These are phyloP conservation scores for Kluyveromyces sp. DNA, from an alignment of 1,139 yeast species.

Conservation along the genomic window DNA sequence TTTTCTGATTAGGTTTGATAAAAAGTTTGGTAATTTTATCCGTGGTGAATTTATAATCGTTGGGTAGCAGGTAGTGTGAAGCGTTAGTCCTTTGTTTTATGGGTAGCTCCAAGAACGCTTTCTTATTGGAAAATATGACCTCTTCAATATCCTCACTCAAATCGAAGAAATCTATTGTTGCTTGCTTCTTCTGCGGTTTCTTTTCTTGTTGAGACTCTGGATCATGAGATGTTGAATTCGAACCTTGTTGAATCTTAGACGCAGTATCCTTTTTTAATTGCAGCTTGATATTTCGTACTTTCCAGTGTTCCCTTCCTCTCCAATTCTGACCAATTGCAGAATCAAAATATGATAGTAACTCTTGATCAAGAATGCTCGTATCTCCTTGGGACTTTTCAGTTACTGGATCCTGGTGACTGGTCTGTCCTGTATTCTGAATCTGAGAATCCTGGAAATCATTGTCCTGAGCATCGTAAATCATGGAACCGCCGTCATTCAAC, in stretches of 20 bases:
- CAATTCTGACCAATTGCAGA: slow-evolving; percentile 61
- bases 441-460: slow-evolving; percentile 3
- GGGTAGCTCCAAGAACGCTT: slow-evolving; percentile 39
- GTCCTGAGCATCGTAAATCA: slow-evolving; percentile 5
- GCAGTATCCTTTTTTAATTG: slow-evolving; percentile 15
- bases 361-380: slow-evolving; percentile 47
- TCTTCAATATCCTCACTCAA: slow-evolving; percentile 32
- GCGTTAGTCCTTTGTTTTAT: slow-evolving; percentile 38
- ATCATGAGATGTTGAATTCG: slow-evolving; percentile 32
- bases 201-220: slow-evolving; percentile 30
- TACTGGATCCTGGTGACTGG: slow-evolving; percentile 8
- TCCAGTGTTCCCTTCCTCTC: slow-evolving; percentile 96
- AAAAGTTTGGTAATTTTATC: slow-evolving; percentile 61
- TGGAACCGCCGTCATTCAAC: background rate
- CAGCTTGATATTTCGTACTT: slow-evolving; percentile 54
- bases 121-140: slow-evolving; percentile 43
- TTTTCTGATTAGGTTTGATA: slow-evolving; percentile 50
- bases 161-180: slow-evolving; percentile 48
- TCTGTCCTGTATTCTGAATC: background rate
- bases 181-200: slow-evolving; percentile 33
- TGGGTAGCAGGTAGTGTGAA: slow-evolving; percentile 53
- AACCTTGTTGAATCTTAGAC: slow-evolving; percentile 6
- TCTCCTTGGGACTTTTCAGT: slow-evolving; percentile 12
- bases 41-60: slow-evolving; percentile 68
- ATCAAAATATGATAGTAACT: slow-evolving; percentile 75